These are phyloP conservation scores for Xylaria sp. DNA, from an alignment of 2,329 filamentous ascomycete species.

Conservation along the genomic window DNA sequence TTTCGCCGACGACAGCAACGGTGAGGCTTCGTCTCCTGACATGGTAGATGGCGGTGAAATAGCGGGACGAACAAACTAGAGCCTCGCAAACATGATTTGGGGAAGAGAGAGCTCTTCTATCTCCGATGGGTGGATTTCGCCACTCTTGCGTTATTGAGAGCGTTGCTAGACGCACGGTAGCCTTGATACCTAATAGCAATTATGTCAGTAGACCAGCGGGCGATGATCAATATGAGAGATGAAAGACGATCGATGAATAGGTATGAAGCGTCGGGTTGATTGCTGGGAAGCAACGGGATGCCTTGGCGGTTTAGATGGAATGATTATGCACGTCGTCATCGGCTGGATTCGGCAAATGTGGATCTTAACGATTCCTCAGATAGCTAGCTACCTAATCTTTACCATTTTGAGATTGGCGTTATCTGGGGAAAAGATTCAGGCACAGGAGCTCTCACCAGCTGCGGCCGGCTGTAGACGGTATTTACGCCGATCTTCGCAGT, in stretches of 20 bases:
- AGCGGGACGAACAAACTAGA: conserved; percentile 20
- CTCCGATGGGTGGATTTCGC: neutral
- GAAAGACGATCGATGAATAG: neutral
- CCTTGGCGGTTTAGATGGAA: conserved; percentile 12
- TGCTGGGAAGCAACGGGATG: neutral
- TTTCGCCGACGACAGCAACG: conserved; percentile 40
- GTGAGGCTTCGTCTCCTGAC: conserved; percentile 32
- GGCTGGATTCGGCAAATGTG: conserved; percentile 7
- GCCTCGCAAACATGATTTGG: conserved; percentile 23
- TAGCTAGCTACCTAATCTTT: conserved; percentile 1
- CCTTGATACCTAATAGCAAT: neutral
- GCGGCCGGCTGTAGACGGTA: neutral
- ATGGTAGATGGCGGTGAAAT: conserved; percentile 23
- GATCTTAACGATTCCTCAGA: neutral
- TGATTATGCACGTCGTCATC: conserved; percentile 33
- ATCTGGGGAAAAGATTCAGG: conserved; percentile 27
- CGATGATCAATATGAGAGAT: conserved; percentile 1
- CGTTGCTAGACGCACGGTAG: neutral
- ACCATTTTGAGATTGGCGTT: conserved; percentile 14
- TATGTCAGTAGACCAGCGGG: neutral
- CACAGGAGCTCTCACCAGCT: conserved; percentile 13
- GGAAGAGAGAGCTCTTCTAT: neutral
- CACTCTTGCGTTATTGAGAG: neutral
- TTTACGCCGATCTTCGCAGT: conserved; percentile 31
- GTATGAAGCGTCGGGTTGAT: conserved; percentile 7